These are phyloP conservation scores for Abrus pulchellus DNA, from an alignment of 306 rosid species.

Conservation along the genomic window DNA sequence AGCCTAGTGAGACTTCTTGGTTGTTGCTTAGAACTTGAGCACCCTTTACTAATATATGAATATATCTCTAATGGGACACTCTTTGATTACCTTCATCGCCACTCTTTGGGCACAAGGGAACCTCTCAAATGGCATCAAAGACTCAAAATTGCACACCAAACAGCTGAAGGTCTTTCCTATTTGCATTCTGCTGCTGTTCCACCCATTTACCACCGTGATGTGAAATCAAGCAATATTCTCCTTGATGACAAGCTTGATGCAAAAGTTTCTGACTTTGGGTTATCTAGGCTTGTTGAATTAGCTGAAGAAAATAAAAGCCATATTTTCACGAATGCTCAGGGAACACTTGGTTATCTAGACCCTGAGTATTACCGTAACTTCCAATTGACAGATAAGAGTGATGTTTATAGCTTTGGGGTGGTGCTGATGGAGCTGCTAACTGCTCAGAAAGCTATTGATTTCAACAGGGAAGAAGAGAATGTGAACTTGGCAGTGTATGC, in stretches of 20 bases:
- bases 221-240: slow-evolving; percentile 68
- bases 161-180: slow-evolving; percentile 64
- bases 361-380: slow-evolving; percentile 62
- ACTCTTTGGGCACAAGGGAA: not conserved
- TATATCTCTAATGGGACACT: slow-evolving; percentile 63
- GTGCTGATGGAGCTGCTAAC: slow-evolving; percentile 67
- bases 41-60: slow-evolving; percentile 59
- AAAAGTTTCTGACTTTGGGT: slow-evolving; percentile 66
- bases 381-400: slow-evolving; percentile 69
- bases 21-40: slow-evolving; percentile 59
- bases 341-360: slow-evolving; percentile 65
- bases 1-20: slow-evolving; percentile 67
- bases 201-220: slow-evolving; percentile 65
- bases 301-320: slow-evolving; percentile 55
- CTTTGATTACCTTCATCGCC: slow-evolving; percentile 61
- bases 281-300: slow-evolving; percentile 63
- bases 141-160: slow-evolving; percentile 60
- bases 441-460: slow-evolving; percentile 64
- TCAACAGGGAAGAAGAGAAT: slow-evolving; percentile 63
- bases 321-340: slow-evolving; percentile 63
- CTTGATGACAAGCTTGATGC: slow-evolving; percentile 59
- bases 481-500: slow-evolving; percentile 67
- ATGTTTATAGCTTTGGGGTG: slow-evolving; percentile 69
- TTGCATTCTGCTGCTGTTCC: slow-evolving; percentile 63
- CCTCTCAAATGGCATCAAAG: slow-evolving; percentile 58